Conservation (phyloP, 164 flowering plant species). For the Vitis rotundifolia region DNA sequence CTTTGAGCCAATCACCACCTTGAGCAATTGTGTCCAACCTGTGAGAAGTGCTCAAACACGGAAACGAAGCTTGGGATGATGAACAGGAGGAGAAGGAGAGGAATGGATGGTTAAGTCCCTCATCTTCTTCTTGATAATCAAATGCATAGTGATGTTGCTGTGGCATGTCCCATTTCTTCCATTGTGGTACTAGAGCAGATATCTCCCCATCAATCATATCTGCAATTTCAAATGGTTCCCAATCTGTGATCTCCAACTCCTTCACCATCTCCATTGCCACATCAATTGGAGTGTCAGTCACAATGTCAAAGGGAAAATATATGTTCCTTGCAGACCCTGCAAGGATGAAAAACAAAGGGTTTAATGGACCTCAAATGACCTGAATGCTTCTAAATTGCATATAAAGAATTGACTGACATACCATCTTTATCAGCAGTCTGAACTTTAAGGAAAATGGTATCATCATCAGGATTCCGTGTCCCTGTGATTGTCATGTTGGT, state of each 20-base stretch:
- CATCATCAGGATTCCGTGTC: slow-evolving; percentile 53
- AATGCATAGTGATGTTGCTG: slow-evolving; percentile 19
- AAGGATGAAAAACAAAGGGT: slow-evolving; percentile 4
- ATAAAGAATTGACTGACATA: slow-evolving; percentile 7
- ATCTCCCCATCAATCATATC: slow-evolving; percentile 62
- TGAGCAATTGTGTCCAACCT: slow-evolving; percentile 9
- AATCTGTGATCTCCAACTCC: slow-evolving; percentile 56
- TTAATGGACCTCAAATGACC: background rate
- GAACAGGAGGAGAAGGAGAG: slow-evolving; percentile 41
- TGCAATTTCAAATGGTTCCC: slow-evolving; percentile 56
- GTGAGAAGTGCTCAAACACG: slow-evolving; percentile 19
- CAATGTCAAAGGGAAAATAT: slow-evolving; percentile 58
- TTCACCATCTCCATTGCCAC: slow-evolving; percentile 70
- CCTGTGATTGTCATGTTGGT: slow-evolving; percentile 60
- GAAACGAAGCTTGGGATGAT: slow-evolving; percentile 46
- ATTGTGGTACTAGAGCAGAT: slow-evolving; percentile 44
- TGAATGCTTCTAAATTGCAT: background rate
- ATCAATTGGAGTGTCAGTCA: slow-evolving; percentile 46
- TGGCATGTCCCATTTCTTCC: slow-evolving; percentile 31
- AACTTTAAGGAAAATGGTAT: slow-evolving; percentile 53
- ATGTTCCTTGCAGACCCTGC: slow-evolving; percentile 54
- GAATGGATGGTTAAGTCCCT: slow-evolving; percentile 23
- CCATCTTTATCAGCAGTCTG: slow-evolving; percentile 57
- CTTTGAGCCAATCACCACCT: slow-evolving; percentile 32
- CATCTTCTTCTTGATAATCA: slow-evolving; percentile 33